Percentiles rank a stretch among this genome's conserved stretches.
Conservation (phyloP, 2,329 filamentous ascomycete genomes). For the Myotisia sp. region DNA sequence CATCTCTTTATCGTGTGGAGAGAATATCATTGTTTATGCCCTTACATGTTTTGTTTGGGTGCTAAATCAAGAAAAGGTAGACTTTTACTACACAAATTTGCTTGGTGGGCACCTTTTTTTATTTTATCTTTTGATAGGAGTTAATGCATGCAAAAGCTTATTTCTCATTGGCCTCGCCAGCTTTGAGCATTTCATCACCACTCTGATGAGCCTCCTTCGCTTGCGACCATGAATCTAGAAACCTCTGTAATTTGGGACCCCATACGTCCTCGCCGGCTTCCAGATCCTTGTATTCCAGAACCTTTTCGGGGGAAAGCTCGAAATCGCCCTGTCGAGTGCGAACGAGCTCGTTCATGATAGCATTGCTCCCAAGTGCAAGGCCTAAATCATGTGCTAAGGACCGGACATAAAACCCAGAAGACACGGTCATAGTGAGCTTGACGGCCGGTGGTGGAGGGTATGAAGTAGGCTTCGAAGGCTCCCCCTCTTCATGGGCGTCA, state of each 20-base stretch:
- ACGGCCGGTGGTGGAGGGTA: conserved; percentile 48
- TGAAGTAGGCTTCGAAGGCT: conserved; percentile 24
- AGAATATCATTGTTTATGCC: too few relatives aligned
- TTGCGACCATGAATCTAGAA: conserved; percentile 41
- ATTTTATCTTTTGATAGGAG: too few relatives aligned
- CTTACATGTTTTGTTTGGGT: too few relatives aligned
- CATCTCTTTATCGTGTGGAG: too few relatives aligned
- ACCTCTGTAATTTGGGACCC: conserved; percentile 55
- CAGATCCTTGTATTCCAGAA: conserved; percentile 66
- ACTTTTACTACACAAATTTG: too few relatives aligned
- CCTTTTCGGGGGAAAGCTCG: conserved; percentile 52
- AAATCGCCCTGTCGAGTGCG: conserved; percentile 74
- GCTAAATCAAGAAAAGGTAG: too few relatives aligned
- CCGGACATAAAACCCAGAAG: conserved; percentile 91
- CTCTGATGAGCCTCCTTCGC: neutral
- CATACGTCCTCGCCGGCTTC: conserved; percentile 64
- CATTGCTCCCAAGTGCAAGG: conserved; percentile 63
- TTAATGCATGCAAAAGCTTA: too few relatives aligned
- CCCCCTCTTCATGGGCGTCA: conserved; percentile 5
- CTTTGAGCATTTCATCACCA: neutral
- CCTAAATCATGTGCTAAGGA: conserved; percentile 88
- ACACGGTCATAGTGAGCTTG: conserved; percentile 77
- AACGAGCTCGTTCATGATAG: conserved; percentile 70
- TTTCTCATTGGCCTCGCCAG: neutral
- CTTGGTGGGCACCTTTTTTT: too few relatives aligned